A percentile compares a stretch with the other conserved stretches of the same genome.
These are phyloP conservation scores for Hypoxylon sp. DNA, from an alignment of 2,329 filamentous ascomycete genomes.

Conservation along the genomic window DNA sequence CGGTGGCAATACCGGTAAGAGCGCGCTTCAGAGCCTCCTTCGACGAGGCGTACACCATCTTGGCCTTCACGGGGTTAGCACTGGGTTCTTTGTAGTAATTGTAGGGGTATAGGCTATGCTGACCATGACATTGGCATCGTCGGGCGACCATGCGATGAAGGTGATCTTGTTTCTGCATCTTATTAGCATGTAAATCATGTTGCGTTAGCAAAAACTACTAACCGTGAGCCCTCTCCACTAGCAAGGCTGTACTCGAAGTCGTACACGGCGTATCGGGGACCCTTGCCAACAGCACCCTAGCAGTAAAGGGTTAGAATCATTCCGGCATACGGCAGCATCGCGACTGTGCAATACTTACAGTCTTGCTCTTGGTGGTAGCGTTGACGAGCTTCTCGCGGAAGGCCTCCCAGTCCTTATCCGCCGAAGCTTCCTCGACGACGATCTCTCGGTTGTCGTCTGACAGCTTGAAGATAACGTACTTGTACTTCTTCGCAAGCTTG, in stretches of 20 bases:
- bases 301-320: constrained; percentile 22
- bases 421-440: constrained; percentile 81
- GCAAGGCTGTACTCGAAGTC: constrained; percentile 84
- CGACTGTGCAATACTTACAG: constrained; percentile 60
- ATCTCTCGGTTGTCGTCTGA: constrained; percentile 87
- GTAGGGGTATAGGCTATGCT: constrained; percentile 53
- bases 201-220: constrained; percentile 46
- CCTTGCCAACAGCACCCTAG: constrained; percentile 73
- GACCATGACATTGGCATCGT: constrained; percentile 85
- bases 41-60: constrained; percentile 92
- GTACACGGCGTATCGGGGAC: constrained; percentile 87
- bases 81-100: not conserved
- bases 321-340: constrained; percentile 59
- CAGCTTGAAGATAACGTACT: constrained; percentile 92
- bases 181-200: constrained; percentile 29
- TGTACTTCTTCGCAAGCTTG: constrained; percentile 85
- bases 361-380: constrained; percentile 80
- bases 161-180: constrained; percentile 79
- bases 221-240: constrained; percentile 80
- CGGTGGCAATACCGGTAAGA: constrained; percentile 80
- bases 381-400: constrained; percentile 84
- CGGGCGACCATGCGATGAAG: constrained; percentile 85
- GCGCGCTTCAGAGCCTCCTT: constrained; percentile 88
- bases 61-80: constrained; percentile 69
- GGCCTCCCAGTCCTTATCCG: constrained; percentile 75